phyloP scores from a whole-genome alignment of 202 grass and related monocot species.

The Hordeum pubiflorum region DNA sequence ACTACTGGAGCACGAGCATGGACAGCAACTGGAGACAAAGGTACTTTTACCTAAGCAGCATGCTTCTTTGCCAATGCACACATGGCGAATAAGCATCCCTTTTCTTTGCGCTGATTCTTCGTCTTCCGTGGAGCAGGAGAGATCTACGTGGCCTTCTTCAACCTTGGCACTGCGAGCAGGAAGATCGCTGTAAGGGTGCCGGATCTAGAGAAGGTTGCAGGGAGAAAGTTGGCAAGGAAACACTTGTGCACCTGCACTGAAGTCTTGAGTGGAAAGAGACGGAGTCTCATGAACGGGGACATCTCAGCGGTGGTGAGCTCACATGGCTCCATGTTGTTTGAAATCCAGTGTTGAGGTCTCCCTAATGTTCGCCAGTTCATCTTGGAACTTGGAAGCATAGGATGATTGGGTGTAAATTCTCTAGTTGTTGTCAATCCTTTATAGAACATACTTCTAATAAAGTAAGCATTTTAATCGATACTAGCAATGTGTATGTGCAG shows the following conservation, averaged over 20 bases:
- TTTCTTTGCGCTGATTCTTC: background rate
- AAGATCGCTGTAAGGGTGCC: conserved; percentile 40
- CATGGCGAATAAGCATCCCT: background rate
- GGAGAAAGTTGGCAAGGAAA: conserved; percentile 23
- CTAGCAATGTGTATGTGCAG: background rate
- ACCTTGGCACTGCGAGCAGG: conserved; percentile 45
- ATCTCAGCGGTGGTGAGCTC: conserved; percentile 45
- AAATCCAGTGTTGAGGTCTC: conserved; percentile 44
- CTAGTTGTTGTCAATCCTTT: background rate
- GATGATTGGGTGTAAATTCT: background rate
- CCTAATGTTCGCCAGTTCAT: background rate
- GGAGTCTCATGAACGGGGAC: conserved; percentile 10
- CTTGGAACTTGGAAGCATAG: background rate
- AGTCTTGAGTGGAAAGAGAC: conserved; percentile 44
- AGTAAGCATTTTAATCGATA: background rate
- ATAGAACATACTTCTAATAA: background rate
- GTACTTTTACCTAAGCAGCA: background rate
- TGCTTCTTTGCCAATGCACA: background rate
- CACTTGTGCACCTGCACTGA: conserved; percentile 48
- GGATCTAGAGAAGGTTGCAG: conserved; percentile 39
- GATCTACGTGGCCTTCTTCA: conserved; percentile 88
- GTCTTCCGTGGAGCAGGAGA: conserved; percentile 33
- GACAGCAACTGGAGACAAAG: conserved; percentile 63
- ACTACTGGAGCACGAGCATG: conserved; percentile 48
- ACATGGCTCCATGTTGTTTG: conserved; percentile 65